Base-by-base conservation (phyloP, 805 yeast genomes). In the Yamadazyma scolyti region DNA sequence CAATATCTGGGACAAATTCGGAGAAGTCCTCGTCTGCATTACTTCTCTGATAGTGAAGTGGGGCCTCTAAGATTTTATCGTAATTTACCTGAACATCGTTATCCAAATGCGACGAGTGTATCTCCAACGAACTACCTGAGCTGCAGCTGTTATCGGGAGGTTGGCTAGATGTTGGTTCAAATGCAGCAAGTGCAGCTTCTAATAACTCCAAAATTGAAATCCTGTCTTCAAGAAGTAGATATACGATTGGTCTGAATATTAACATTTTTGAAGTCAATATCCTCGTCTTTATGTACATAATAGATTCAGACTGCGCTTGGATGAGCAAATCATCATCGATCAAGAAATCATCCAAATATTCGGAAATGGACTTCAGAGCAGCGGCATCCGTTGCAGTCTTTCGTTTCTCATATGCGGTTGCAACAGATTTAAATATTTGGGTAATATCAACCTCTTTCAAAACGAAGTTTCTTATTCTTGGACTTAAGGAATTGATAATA, bases 211-310 rank as follows among this genome's bases (percentile, higher is more conserved):
- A 27, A 16, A 56, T 30, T 15, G 44, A 40, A 11, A 61, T 48
- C 27, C 47, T 48, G 29, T 54, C 65, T 31, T 54, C 54, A 11
- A 60, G 34, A 5, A 61, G 34, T 15, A 61, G 40, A 31, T 61
- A 62, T 5, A 54, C 40, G 10, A 63, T 40, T 1, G 70, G 68
- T 9, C 68, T 42, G 39, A 58, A 50, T 16, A 64, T 36, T 6
- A 52, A 28, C 31, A 64, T 34, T 29, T 60, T 59, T 15, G 67
- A 59, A 4, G 48, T 31, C 4, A 62, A 27, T 10, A 64, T 50
- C 18, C 70, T 39, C 2, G 68, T 58, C 32, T 63, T 62, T 27
- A 61, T 60, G 42, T 48, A 62, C 53, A 62, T 61, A 16, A 63
- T 50, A 2, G 57, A 42, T 34, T 62, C 68, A 2, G 61, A 55